Conservation (phyloP, 805 yeast species). For the Starmera dryadoides region DNA sequence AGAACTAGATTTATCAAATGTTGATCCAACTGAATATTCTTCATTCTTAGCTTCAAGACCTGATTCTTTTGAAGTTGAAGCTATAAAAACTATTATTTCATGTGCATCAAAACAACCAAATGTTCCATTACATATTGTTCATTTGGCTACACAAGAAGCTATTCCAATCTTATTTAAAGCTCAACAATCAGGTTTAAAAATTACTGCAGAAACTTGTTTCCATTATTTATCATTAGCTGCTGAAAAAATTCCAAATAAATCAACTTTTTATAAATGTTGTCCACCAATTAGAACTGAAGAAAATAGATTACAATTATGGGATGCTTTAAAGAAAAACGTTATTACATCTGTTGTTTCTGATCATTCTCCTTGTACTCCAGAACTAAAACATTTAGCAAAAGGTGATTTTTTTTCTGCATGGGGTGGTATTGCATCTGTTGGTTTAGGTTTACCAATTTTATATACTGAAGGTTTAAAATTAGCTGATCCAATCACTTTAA, state of each 20-base stretch:
- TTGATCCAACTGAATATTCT: slow-evolving; percentile 20
- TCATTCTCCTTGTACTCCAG: slow-evolving; percentile 95
- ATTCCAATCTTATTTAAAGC: slow-evolving; percentile 68
- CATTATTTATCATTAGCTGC: slow-evolving; percentile 78
- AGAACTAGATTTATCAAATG: slow-evolving; percentile 25
- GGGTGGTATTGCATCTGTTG: slow-evolving; percentile 96
- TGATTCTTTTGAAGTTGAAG: slow-evolving; percentile 79
- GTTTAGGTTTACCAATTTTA: slow-evolving; percentile 77
- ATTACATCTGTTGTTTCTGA: slow-evolving; percentile 88
- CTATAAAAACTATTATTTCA: slow-evolving; percentile 63
- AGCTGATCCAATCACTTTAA: slow-evolving; percentile 40
- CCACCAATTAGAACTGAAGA: slow-evolving; percentile 83
- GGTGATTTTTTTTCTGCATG: slow-evolving; percentile 92
- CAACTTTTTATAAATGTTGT: slow-evolving; percentile 87
- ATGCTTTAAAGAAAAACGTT: slow-evolving; percentile 56
- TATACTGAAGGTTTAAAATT: slow-evolving; percentile 66
- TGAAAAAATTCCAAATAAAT: slow-evolving; percentile 68
- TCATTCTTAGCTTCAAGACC: slow-evolving; percentile 63
- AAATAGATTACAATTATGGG: slow-evolving; percentile 72
- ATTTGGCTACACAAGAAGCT: slow-evolving; percentile 80
- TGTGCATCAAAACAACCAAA: slow-evolving; percentile 51
- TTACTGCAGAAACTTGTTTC: slow-evolving; percentile 91
- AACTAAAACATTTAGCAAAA: slow-evolving; percentile 67
- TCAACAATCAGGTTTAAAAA: slow-evolving; percentile 45
- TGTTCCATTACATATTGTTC: slow-evolving; percentile 81